Base-by-base conservation (phyloP, 768 basidiomycete species). In the Boletus edulis region DNA sequence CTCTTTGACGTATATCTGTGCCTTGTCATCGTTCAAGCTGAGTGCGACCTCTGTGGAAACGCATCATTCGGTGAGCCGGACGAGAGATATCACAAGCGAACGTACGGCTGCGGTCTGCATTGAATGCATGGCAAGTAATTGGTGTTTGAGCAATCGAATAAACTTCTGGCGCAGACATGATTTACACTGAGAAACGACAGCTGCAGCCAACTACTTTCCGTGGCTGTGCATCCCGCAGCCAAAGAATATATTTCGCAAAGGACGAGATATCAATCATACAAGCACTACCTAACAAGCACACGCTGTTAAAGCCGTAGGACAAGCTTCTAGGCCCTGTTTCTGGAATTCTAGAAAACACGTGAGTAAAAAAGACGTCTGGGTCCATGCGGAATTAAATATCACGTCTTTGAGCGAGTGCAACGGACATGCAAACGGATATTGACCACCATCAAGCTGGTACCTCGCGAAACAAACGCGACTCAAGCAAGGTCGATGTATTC, bases 71-170 rank as follows among this genome's bases (percentile, higher is more conserved):
- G 54, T 29, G 34, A 35, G 53, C 18, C 50, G 40, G 34, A n/a
- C 18, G 6, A 7, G 24, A 20, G 37, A 44, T 15, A 34, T 58
- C 53, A n/a, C 39, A 15, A 40, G 11, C 12, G 27, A 29, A 81
- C 91, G 73, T 62, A 98, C 96, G 89, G 57, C 76, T 79, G 61
- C 91, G 85, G 69, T 96, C 91, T 22, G 85, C 86, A 64, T 85
- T 95, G 82, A 98, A 98, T 2, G 92, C 81, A 71, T 97, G 93
- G 40, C 86, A 86, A 4, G 92, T 94, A 48, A 99, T 81, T 31
- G 95, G 93, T 0, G 81, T 81, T 64, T 91, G 84, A n/a, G 89
- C 79, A 45, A 98, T 78, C 50, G 81, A 81, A 70, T 82, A 87
- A 7, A 91, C 78, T 78, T 94, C 84, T 45, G 90, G 89, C 31